Conservation (phyloP, 2,329 filamentous ascomycete genomes). For the Fusarium sp. region DNA sequence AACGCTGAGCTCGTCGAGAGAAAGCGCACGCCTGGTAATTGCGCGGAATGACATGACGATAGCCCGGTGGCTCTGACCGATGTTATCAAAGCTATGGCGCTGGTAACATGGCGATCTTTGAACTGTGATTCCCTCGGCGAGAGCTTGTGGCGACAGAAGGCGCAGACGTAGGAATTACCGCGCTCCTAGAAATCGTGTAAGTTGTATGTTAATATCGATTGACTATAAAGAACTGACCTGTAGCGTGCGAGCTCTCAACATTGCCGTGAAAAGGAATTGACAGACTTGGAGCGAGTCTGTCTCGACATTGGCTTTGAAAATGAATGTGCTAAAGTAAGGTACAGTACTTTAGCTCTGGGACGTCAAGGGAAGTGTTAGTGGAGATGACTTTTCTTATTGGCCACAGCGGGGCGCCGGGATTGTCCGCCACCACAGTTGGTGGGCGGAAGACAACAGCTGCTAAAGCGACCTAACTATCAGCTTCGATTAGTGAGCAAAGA, state of each 20-base stretch:
- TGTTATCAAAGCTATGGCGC: slow-evolving; percentile 24
- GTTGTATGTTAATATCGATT: slow-evolving; percentile 4
- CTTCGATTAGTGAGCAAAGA: background rate
- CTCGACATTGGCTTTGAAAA: slow-evolving; percentile 43
- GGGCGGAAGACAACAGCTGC: background rate
- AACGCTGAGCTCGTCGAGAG: slow-evolving; percentile 50
- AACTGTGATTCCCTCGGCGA: slow-evolving; percentile 37
- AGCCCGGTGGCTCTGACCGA: slow-evolving; percentile 8
- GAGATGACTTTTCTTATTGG: slow-evolving; percentile 39
- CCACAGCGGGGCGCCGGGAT: slow-evolving; percentile 42
- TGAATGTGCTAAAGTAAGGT: slow-evolving; percentile 21
- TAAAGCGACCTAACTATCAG: slow-evolving; percentile 1
- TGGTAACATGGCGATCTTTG: slow-evolving; percentile 35
- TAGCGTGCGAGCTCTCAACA: slow-evolving; percentile 61
- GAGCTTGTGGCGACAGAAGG: slow-evolving; percentile 56
- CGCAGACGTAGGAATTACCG: slow-evolving; percentile 59
- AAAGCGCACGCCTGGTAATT: slow-evolving; percentile 36
- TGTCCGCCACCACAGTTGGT: slow-evolving; percentile 43
- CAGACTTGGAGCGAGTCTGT: slow-evolving; percentile 35
- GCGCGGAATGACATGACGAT: slow-evolving; percentile 7
- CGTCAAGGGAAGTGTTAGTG: slow-evolving; percentile 27
- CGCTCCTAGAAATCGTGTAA: slow-evolving; percentile 51
- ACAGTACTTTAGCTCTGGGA: slow-evolving; percentile 7
- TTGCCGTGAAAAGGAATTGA: slow-evolving; percentile 50
- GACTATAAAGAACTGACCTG: slow-evolving; percentile 52